phyloP scores from a whole-genome alignment of 768 basidiomycete genomes.

The Boletales sp. region DNA sequence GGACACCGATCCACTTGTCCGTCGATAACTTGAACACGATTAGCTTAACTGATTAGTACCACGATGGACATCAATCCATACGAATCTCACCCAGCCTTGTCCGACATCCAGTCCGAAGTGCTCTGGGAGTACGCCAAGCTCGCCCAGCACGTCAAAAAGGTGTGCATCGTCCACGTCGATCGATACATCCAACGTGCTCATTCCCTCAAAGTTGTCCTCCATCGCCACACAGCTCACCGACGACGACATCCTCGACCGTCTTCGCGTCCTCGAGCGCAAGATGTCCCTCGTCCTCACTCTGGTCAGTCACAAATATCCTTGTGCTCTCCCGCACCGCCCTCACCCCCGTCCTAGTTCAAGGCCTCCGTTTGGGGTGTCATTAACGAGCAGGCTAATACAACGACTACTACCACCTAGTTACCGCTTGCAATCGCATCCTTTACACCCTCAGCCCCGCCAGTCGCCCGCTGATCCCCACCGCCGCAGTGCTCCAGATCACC shows the following conservation, averaged over 20 bases:
- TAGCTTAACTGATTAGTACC: too few relatives aligned
- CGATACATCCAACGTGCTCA: neutral
- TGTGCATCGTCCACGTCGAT: neutral
- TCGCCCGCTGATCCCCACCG: conserved; percentile 50
- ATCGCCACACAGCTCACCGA: conserved; percentile 74
- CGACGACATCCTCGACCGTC: conserved; percentile 64
- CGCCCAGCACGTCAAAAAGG: conserved; percentile 73
- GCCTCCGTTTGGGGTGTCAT: conserved; percentile 95
- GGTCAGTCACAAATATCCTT: conserved; percentile 44
- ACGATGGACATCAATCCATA: conserved; percentile 57
- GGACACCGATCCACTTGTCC: conserved; percentile 60
- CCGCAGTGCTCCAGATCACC: conserved; percentile 83
- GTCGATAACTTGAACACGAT: too few relatives aligned
- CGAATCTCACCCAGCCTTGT: conserved; percentile 62
- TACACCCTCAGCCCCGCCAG: conserved; percentile 48
- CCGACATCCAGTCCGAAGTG: conserved; percentile 69
- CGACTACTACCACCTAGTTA: neutral
- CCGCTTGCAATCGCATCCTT: conserved; percentile 1
- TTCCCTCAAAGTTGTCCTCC: conserved; percentile 48
- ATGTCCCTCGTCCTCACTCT: conserved; percentile 94
- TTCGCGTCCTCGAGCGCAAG: conserved; percentile 85
- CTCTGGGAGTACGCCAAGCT: conserved; percentile 94
- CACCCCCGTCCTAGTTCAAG: conserved; percentile 65
- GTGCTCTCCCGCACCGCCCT: neutral
- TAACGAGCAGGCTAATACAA: conserved; percentile 58